These are phyloP conservation scores for Pseudocercospora crystallina DNA, from an alignment of 2,329 filamentous ascomycete genomes.

Conservation along the genomic window DNA sequence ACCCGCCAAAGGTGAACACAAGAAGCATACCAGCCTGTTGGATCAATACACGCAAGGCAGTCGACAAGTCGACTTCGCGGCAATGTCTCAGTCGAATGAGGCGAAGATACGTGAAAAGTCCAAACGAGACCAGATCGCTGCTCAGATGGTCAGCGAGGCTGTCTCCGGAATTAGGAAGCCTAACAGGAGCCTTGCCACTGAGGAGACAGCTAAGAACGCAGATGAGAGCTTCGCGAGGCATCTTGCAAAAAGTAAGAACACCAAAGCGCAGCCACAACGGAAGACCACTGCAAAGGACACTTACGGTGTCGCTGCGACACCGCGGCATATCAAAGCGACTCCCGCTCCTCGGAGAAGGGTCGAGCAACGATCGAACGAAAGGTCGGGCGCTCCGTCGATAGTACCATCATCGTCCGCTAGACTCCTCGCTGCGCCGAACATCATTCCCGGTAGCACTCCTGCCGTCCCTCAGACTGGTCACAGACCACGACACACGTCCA, in stretches of 20 bases:
- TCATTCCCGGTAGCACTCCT: slow-evolving; percentile 21
- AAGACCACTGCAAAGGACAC: slow-evolving; percentile 34
- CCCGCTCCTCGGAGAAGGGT: slow-evolving; percentile 23
- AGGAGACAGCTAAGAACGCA: slow-evolving; percentile 64
- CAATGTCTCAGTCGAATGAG: slow-evolving; percentile 54
- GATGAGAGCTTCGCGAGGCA: slow-evolving; percentile 55
- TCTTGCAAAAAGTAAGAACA: slow-evolving; percentile 23
- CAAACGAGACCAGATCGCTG: slow-evolving; percentile 61
- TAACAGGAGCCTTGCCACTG: slow-evolving; percentile 68
- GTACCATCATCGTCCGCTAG: slow-evolving; percentile 44
- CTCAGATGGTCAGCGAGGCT: slow-evolving; percentile 60
- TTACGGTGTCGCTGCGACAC: slow-evolving; percentile 44
- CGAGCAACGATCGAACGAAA: slow-evolving; percentile 29
- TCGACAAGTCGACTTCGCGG: slow-evolving; percentile 56
- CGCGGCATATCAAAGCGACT: slow-evolving; percentile 36
- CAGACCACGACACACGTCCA: slow-evolving; percentile 17
- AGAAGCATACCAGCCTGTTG: slow-evolving; percentile 41
- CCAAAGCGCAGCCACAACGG: slow-evolving; percentile 24
- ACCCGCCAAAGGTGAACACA: slow-evolving; percentile 15
- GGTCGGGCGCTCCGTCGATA: slow-evolving; percentile 32
- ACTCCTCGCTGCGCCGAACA: slow-evolving; percentile 23
- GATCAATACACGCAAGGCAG: slow-evolving; percentile 33
- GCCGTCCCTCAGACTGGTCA: slow-evolving; percentile 34
- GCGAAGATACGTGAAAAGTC: slow-evolving; percentile 65
- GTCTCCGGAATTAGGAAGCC: slow-evolving; percentile 74